Evolutionary conservation across 2,329 filamentous ascomycete genomes (phyloP), one percentile per base, ranked within the genome.

Genomic region (Chaetomiaceae sp.): DNA sequence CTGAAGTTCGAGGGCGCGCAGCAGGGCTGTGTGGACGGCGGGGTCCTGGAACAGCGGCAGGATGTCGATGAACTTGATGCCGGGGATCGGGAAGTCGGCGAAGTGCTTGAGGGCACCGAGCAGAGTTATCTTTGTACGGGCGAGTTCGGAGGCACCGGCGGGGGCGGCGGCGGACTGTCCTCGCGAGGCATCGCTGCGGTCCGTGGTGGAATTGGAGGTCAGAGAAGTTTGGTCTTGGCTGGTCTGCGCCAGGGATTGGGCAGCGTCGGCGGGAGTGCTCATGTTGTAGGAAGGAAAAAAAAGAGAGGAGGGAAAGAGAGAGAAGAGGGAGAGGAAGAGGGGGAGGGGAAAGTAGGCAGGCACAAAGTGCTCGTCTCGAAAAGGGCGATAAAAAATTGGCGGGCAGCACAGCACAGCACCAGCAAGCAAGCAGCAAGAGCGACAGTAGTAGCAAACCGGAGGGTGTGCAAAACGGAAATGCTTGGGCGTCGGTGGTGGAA

Each of bases 11-110:
- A 97, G 86, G 43, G 89, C 89, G 63, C 84, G 81, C 68, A 96
- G 76, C 53, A 99, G 85, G 50, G 82, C 78, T 60, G 80, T 76
- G 73, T 96, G 92, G 55, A 87, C 77, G 45, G 69, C 66, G 49
- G 85, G 83, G 65, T 89, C 79, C 68, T 88, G 83, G 76, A 99
- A 97, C 66, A 97, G 85, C 55, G 93, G 93, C 70, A 99, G 85
- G 72, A 99, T 97, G 68, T 99, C 93, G 75, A 96, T 89, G 72
- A 99, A 99, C 64, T 95, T 79, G 66, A 99, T 92, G 69, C 93
- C 92, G 40, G 87, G 84, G 59, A 86, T 85, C 53, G 92, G 92
- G 74, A 96, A 97, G 77, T 97, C 89, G 65, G 84, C 82, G 74
- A 89, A 95, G 69, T 90, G 85, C 70, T 88, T 87, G 62, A 97